Conservation (phyloP, 192 early-diverging fungal species). For the Rhizoclosmatium sp. region DNA sequence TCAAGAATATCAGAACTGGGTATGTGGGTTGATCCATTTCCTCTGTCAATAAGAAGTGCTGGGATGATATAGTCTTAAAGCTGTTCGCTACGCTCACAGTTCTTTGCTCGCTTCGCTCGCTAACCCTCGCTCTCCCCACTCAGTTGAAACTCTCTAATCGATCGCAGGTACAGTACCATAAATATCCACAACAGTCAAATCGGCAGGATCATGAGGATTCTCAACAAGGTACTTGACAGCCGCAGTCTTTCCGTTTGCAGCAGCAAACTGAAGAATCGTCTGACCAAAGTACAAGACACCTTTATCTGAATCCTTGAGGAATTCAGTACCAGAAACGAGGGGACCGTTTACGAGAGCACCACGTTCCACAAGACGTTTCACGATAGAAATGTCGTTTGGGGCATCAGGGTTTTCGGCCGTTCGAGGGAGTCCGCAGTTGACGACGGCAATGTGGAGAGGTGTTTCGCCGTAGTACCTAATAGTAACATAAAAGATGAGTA, state of each 20-base stretch:
- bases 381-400: background rate
- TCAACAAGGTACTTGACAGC: conserved; percentile 31
- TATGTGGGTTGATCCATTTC: no score
- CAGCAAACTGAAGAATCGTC: conserved; percentile 31
- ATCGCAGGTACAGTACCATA: background rate
- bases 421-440: background rate
- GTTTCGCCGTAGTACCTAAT: conserved; percentile 32
- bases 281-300: conserved; percentile 29
- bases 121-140: no score
- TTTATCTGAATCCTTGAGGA: conserved; percentile 15
- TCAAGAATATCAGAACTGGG: no score
- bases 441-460: conserved; percentile 35
- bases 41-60: no score
- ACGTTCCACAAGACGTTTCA: conserved; percentile 23
- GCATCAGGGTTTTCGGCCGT: background rate
- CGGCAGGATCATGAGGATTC: conserved; percentile 1
- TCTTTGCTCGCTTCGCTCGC: no score
- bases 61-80: no score
- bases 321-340: conserved; percentile 25
- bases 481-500: background rate
- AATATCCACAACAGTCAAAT: conserved; percentile 14
- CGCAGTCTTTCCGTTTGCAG: background rate
- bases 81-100: no score
- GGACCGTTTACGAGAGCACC: conserved; percentile 29
- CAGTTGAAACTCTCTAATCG: no score